A percentile compares a stretch with the other conserved stretches of the same genome.
phyloP scores from a whole-genome alignment of 371 early-diverging fungal genomes.

The Syncephalis plumigaleata region DNA sequence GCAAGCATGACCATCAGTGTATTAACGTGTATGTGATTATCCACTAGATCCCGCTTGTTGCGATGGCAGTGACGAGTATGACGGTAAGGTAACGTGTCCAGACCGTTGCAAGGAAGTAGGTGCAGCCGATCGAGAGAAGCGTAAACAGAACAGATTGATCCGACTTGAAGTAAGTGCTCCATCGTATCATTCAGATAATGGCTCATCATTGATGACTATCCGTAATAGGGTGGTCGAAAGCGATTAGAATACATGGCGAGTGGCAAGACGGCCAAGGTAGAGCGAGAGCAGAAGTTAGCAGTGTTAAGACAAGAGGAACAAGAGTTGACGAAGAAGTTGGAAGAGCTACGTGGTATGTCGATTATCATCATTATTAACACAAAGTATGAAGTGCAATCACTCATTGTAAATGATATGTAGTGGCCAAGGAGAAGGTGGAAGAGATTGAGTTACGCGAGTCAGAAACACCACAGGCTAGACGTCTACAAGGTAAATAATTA shows the following conservation, averaged over 20 bases:
- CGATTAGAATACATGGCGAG: neutral
- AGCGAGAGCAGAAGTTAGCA: constrained; percentile 6
- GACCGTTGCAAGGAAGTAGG: constrained; percentile 50
- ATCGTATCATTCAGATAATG: too few relatives aligned
- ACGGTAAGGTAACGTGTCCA: constrained; percentile 35
- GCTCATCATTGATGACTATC: too few relatives aligned
- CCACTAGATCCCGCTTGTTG: constrained; percentile 73
- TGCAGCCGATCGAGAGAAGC: constrained; percentile 1
- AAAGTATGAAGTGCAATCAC: neutral
- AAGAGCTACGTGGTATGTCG: neutral
- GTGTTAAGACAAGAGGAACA: constrained; percentile 11
- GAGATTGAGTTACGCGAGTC: constrained; percentile 12
- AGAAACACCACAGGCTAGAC: constrained; percentile 6
- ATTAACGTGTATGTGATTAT: neutral
- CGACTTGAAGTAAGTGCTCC: too few relatives aligned
- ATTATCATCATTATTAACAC: neutral
- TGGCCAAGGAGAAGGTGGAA: constrained; percentile 8
- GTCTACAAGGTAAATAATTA: too few relatives aligned
- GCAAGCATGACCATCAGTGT: neutral
- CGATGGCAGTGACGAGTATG: constrained; percentile 81
- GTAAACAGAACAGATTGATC: too few relatives aligned
- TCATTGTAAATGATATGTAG: neutral
- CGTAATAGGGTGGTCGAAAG: too few relatives aligned
- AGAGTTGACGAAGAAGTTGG: constrained; percentile 2
- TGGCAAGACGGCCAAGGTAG: constrained; percentile 6